Conservation (phyloP, 805 yeast genomes). For the Grigorovia humatica region DNA sequence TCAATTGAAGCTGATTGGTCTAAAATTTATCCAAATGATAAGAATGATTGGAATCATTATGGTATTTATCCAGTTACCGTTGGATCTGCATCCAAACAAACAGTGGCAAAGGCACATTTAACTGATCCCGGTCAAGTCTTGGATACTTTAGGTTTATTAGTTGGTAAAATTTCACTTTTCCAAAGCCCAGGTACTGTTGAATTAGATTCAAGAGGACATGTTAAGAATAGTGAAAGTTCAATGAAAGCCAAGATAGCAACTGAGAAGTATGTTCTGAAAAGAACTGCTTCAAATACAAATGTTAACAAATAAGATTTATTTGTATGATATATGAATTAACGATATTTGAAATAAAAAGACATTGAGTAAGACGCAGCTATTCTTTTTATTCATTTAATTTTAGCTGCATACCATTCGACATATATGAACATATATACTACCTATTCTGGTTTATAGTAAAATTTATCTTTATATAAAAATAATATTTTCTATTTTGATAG, state of each 20-base stretch:
- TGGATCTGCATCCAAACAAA: constrained; percentile 82
- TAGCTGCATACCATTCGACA: too few species aligned
- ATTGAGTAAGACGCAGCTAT: too few species aligned
- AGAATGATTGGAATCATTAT: constrained; percentile 40
- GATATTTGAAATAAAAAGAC: too few species aligned
- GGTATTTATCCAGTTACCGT: constrained; percentile 82
- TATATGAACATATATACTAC: too few species aligned
- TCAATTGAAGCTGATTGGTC: constrained; percentile 41
- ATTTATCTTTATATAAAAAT: too few species aligned
- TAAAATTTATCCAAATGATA: constrained; percentile 29
- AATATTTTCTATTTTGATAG: too few species aligned
- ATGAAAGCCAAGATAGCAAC: constrained; percentile 29
- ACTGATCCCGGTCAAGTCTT: constrained; percentile 76
- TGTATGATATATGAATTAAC: too few species aligned
- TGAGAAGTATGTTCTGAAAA: constrained; percentile 21
- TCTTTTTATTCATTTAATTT: too few species aligned
- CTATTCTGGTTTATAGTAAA: too few species aligned
- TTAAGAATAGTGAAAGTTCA: constrained; percentile 35
- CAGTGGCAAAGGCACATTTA: constrained; percentile 77
- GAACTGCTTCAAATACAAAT: constrained; percentile 16
- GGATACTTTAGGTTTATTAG: constrained; percentile 69
- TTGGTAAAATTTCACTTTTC: constrained; percentile 70
- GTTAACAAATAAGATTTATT: not conserved
- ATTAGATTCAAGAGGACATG: constrained; percentile 69
- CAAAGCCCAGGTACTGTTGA: constrained; percentile 71